These are phyloP conservation scores for Lomentospora prolificans DNA, from an alignment of 2,329 filamentous ascomycete genomes.

Conservation along the genomic window DNA sequence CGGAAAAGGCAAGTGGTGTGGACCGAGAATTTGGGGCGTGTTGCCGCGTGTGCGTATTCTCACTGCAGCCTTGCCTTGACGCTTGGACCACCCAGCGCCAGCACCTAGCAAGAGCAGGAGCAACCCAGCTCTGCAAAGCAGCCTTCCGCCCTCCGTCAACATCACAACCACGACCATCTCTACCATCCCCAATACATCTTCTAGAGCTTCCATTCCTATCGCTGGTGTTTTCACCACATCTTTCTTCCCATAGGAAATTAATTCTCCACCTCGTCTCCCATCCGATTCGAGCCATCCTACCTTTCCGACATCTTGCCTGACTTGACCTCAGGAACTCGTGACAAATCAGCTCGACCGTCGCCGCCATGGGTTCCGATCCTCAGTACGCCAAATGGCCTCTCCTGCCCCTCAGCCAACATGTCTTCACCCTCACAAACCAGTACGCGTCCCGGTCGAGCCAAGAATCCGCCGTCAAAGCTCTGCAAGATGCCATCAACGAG, in stretches of 20 bases:
- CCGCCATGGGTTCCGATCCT: constrained; percentile 66
- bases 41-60: constrained; percentile 6
- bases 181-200: background rate
- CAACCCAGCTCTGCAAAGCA: background rate
- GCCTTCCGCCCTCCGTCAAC: constrained; percentile 2
- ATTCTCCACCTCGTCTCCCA: background rate
- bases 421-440: constrained; percentile 78
- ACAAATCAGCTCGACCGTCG: constrained; percentile 7
- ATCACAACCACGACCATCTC: background rate
- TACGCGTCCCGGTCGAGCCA: constrained; percentile 57
- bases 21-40: constrained; percentile 5
- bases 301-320: background rate
- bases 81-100: constrained; percentile 6
- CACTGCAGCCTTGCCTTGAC: constrained; percentile 7
- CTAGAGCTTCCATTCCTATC: background rate
- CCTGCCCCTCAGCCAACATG: constrained; percentile 72
- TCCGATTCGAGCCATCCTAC: background rate
- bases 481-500: constrained; percentile 74
- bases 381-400: constrained; percentile 80
- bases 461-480: constrained; percentile 59
- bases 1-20: constrained; percentile 1
- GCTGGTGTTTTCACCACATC: background rate
- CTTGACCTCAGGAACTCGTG: background rate
- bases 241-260: background rate
- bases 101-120: background rate